Conservation (phyloP, 331 rosid species). For the Acacia pycnantha region DNA sequence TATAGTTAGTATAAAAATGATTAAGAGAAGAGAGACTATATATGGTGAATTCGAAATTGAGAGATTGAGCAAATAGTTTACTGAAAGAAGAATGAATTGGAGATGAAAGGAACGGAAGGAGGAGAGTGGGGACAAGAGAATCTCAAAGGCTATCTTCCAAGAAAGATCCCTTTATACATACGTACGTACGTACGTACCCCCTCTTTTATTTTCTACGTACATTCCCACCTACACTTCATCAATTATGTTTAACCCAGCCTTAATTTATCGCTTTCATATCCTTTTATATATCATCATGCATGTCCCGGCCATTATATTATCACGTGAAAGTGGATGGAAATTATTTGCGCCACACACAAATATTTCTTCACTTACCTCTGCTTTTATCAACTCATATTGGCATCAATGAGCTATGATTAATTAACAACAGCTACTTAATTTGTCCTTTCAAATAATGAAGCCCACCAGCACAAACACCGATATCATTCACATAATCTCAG, state of each 20-base stretch:
- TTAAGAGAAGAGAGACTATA: not conserved
- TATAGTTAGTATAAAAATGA: too few species aligned
- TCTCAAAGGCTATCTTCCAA: conserved; percentile 39
- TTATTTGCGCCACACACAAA: not conserved
- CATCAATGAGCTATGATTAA: not conserved
- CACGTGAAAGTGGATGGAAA: not conserved
- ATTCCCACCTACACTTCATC: too few species aligned
- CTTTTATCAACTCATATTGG: not conserved
- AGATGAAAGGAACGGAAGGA: not conserved
- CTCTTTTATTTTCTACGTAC: not conserved
- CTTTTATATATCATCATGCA: too few species aligned
- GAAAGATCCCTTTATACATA: conserved; percentile 23
- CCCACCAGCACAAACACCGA: too few species aligned
- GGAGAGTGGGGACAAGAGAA: conserved; percentile 18
- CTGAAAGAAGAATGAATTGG: not conserved
- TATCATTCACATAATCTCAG: too few species aligned
- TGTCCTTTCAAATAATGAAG: too few species aligned
- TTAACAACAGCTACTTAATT: not conserved
- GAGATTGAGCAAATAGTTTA: not conserved
- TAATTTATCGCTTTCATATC: too few species aligned
- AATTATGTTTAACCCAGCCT: not conserved
- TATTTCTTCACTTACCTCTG: not conserved
- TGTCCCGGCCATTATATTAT: not conserved
- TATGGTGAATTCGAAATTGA: not conserved
- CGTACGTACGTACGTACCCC: not conserved